phyloP scores from a whole-genome alignment of 2,329 filamentous ascomycete species.

The Tolypocladium inflatum region DNA sequence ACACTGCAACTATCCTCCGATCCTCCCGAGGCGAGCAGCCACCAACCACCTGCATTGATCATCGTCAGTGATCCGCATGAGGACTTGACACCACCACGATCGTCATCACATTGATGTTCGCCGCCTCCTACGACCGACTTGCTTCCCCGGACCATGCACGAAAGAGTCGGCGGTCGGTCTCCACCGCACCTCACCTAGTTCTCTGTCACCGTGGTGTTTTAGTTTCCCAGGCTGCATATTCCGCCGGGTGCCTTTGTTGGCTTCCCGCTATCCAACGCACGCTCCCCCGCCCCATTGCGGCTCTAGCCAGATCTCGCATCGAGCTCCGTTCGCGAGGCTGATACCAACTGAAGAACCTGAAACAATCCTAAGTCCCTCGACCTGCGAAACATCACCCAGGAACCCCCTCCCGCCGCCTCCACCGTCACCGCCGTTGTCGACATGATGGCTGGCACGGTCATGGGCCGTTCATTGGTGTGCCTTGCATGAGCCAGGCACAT shows the following conservation, averaged over 20 bases:
- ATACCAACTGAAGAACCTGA: constrained; percentile 8
- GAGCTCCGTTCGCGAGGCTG: constrained; percentile 7
- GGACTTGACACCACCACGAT: background rate
- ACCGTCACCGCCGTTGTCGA: background rate
- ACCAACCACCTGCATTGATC: background rate
- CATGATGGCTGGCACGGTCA: background rate
- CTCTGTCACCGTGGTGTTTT: background rate
- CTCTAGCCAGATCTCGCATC: constrained; percentile 5
- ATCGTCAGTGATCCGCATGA: background rate
- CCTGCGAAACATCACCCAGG: constrained; percentile 3
- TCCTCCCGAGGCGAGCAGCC: background rate
- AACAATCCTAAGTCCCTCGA: constrained; percentile 6
- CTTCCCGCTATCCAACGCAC: background rate
- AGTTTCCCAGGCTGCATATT: background rate
- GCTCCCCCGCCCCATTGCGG: constrained; percentile 1
- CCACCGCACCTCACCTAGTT: too few relatives aligned
- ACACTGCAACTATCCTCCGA: background rate
- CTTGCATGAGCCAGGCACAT: constrained; percentile 7
- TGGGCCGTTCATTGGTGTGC: constrained; percentile 10
- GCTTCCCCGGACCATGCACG: background rate
- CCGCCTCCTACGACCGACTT: background rate
- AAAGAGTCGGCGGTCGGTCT: background rate
- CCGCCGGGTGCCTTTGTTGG: background rate
- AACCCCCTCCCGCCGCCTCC: background rate
- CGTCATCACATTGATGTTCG: too few relatives aligned